Conservation (phyloP, 768 basidiomycete species). For the Pulveroboletus sp. region DNA sequence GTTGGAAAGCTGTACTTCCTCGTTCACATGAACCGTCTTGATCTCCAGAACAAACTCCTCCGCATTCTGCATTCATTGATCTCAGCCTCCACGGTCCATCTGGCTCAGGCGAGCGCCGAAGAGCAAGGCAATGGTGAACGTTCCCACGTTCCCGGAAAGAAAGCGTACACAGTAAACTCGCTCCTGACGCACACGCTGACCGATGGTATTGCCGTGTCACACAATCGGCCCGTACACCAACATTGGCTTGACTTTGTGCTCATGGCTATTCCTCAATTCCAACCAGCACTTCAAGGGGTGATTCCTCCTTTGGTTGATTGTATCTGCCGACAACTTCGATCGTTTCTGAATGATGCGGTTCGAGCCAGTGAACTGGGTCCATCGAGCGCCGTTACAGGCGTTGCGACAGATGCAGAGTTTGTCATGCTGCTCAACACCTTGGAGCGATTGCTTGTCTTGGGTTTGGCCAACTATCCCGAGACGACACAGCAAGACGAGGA, state of each 20-base stretch:
- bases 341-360: constrained; percentile 53
- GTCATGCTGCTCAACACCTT: constrained; percentile 81
- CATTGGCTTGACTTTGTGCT: constrained; percentile 97
- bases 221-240: constrained; percentile 81
- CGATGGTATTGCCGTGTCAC: constrained; percentile 68
- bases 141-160: constrained; percentile 27
- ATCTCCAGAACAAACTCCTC: constrained; percentile 90
- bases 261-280: constrained; percentile 86
- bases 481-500: constrained; percentile 56
- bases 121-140: constrained; percentile 36
- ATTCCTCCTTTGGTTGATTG: constrained; percentile 78
- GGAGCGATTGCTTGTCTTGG: constrained; percentile 78
- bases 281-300: constrained; percentile 61
- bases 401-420: constrained; percentile 76
- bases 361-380: constrained; percentile 39
- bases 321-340: constrained; percentile 66
- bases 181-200: constrained; percentile 75
- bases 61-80: constrained; percentile 88
- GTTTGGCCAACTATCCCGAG: constrained; percentile 59
- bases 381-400: constrained; percentile 42
- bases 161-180: constrained; percentile 57
- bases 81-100: constrained; percentile 51
- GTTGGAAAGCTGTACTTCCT: constrained; percentile 73
- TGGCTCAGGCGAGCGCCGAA: constrained; percentile 26
- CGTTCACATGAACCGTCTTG: constrained; percentile 66